Evolutionary conservation across 2,329 filamentous ascomycete species (phyloP), one percentile per base, ranked within the genome.

Genomic region (Albifimbria verrucaria): DNA sequence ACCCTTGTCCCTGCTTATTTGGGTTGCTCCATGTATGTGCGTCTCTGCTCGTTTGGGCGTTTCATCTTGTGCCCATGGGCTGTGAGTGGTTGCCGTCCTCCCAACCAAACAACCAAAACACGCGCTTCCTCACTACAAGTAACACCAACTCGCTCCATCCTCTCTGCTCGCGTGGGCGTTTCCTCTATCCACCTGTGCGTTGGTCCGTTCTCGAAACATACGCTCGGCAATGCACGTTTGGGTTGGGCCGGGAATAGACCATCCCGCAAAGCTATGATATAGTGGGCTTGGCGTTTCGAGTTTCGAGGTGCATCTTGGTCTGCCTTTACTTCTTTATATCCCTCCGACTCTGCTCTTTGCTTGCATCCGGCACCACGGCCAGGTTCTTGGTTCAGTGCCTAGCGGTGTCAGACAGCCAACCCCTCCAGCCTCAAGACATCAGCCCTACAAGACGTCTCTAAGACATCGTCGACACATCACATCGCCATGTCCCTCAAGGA

Each of bases 401-500:
- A 9, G 26, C 26, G 26, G 26, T 32, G 26, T 32, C 15, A 15
- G 26, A 9, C 26, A 32, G 9, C 26, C 7, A 32, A 32, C 26
- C 26, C 26, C 26, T 32, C 26, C n/a, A n/a, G n/a, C n/a, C n/a
- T n/a, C n/a, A n/a, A n/a, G n/a, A n/a, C n/a, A n/a, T n/a, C n/a
- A n/a, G n/a, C n/a, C n/a, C n/a, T n/a, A n/a, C n/a, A n/a, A n/a
- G n/a, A n/a, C n/a, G n/a, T n/a, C 26, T 32, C 26, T 32, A 7
- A 39, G 32, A 5, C 32, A 12, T 12, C 32, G 11, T 39, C 12
- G 32, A 4, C 32, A 39, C 18, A 39, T 43, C 24, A 47, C 21
- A 18, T 25, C 26, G 54, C 32, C 59, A 78, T 79, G 74, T 63
- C 73, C 39, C 72, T 80, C 62, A 86, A 83, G 69, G 71, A 76